Evolutionary conservation across 768 basidiomycete genomes (phyloP).

Genomic region (Suillus decipiens): DNA sequence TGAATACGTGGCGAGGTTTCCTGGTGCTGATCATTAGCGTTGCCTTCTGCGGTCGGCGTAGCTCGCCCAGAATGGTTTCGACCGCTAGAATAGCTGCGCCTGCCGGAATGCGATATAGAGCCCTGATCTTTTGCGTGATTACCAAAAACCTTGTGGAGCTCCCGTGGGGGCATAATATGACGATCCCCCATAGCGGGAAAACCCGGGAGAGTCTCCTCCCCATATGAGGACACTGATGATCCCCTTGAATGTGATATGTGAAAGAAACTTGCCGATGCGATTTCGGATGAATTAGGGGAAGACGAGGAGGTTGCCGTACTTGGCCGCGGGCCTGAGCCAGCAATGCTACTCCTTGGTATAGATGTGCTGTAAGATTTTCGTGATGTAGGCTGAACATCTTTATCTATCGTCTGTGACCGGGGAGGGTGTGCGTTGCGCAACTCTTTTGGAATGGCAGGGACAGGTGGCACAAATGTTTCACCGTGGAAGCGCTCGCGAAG

Average conservation of each 20-base stretch:
- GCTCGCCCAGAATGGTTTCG: constrained; percentile 23
- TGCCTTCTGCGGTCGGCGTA: constrained; percentile 12
- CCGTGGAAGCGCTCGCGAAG: constrained; percentile 50
- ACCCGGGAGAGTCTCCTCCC: constrained; percentile 42
- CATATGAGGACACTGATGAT: constrained; percentile 61
- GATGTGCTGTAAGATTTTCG: constrained; percentile 9
- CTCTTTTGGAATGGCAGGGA: constrained; percentile 59
- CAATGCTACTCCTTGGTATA: constrained; percentile 15
- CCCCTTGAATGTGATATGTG: constrained; percentile 46
- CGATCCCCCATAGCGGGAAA: constrained; percentile 37
- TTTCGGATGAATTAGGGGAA: constrained; percentile 61
- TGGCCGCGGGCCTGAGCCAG: constrained; percentile 31
- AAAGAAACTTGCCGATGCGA: constrained; percentile 56
- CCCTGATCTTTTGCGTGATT: constrained; percentile 18
- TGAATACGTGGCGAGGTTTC: constrained; percentile 49
- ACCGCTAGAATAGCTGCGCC: constrained; percentile 18
- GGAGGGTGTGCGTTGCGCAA: constrained; percentile 19
- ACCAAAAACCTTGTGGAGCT: constrained; percentile 46
- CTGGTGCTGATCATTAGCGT: constrained; percentile 9
- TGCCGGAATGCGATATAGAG: constrained; percentile 17
- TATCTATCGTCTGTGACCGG: not conserved
- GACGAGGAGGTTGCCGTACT: constrained; percentile 59
- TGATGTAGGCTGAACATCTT: not conserved
- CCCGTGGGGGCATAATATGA: constrained; percentile 58
- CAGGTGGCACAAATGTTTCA: constrained; percentile 47